Conservation (phyloP, 2,329 filamentous ascomycete genomes). For the Fusarium sp. region DNA sequence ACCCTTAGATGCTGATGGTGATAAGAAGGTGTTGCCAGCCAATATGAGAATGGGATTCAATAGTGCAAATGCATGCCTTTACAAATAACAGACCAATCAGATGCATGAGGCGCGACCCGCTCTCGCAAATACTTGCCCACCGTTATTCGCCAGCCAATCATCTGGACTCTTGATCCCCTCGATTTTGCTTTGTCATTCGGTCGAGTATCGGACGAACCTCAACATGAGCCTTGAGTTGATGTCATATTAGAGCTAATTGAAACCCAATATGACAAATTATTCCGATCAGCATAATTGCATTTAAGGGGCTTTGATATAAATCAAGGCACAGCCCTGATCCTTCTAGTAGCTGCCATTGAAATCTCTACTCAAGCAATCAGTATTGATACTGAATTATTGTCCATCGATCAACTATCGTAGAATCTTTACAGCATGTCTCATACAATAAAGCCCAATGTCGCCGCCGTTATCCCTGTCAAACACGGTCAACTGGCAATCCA, state of each 20-base stretch:
- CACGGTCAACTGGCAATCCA: neutral
- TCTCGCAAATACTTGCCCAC: neutral
- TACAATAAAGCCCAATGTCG: fast-evolving
- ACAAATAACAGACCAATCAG: fast-evolving
- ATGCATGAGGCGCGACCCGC: fast-evolving
- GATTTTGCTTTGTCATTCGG: neutral
- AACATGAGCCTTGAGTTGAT: fast-evolving
- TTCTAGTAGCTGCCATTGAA: no score
- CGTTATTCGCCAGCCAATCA: neutral
- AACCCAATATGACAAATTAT: neutral
- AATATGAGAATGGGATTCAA: no score
- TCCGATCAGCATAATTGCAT: no score
- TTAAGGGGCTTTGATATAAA: no score
- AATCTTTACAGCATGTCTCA: neutral
- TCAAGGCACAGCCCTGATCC: no score
- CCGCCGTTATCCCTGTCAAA: neutral
- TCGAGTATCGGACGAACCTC: neutral
- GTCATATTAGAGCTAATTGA: no score
- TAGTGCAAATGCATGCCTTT: neutral
- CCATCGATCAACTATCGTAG: no score
- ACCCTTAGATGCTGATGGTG: neutral
- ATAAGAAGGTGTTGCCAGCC: no score
- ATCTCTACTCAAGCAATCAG: no score
- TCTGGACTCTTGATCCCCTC: neutral
- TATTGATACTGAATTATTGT: no score